These are phyloP conservation scores for Yamadazyma membranifaciens DNA, from an alignment of 1,139 yeast species.

Conservation along the genomic window DNA sequence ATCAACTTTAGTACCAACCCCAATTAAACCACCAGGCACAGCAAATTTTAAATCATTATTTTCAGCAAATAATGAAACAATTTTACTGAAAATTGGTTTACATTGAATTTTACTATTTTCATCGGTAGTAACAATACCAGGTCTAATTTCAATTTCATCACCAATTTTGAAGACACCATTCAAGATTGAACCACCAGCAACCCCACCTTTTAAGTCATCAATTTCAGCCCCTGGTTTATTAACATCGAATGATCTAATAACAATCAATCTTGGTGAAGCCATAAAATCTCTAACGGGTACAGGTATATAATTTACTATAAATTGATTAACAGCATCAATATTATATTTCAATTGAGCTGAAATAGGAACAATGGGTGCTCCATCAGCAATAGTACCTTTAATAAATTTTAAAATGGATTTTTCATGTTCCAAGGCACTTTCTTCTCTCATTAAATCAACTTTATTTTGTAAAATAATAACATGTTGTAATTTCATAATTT, in stretches of 20 bases:
- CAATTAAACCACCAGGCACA: constrained; percentile 99
- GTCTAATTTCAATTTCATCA: constrained; percentile 98
- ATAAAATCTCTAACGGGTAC: constrained; percentile 94
- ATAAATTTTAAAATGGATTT: constrained; percentile 88
- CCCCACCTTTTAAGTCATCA: constrained; percentile 98
- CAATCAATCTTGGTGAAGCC: constrained; percentile 93
- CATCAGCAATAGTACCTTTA: constrained; percentile 97
- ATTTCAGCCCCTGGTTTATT: constrained; percentile 99
- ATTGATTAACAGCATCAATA: constrained; percentile 97
- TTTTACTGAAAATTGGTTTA: constrained; percentile 91
- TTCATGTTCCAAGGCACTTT: constrained; percentile 92
- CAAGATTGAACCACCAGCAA: constrained; percentile 98
- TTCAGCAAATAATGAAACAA: constrained; percentile 94
- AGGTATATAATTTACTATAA: constrained; percentile 92
- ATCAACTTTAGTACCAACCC: constrained; percentile 99
- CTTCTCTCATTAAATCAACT: constrained; percentile 98
- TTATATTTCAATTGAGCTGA: constrained; percentile 98
- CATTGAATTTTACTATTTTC: constrained; percentile 92
- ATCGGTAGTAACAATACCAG: constrained; percentile 97
- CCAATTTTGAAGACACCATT: constrained; percentile 96
- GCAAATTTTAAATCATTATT: constrained; percentile 97
- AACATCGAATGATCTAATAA: constrained; percentile 97
- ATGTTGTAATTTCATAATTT: constrained; percentile 97
- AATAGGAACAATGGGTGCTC: constrained; percentile 98
- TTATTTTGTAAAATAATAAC: constrained; percentile 96